A percentile compares a stretch with the other conserved stretches of the same genome.
Evolutionary conservation across 495 filamentous ascomycete species (phyloP).

Genomic region (Penicillium daleae): DNA sequence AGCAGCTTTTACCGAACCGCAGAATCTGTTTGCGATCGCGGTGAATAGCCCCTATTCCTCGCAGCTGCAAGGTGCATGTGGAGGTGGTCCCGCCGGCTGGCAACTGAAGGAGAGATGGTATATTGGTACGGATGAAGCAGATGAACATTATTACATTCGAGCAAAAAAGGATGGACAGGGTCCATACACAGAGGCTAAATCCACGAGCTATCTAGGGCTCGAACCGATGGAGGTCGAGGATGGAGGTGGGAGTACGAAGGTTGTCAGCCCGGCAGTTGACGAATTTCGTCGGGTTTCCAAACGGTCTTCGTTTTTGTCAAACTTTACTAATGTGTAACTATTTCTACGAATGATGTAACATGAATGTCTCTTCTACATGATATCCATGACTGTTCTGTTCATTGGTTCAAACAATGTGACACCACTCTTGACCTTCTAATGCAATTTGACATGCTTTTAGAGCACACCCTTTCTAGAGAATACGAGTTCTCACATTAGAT

Average conservation of each 20-base stretch:
- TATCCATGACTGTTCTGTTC: slow-evolving; percentile 3
- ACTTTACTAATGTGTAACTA: slow-evolving; percentile 30
- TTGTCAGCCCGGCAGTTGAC: slow-evolving; percentile 35
- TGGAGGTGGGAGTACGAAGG: slow-evolving; percentile 9
- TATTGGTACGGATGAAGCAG: slow-evolving; percentile 50
- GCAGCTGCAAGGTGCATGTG: slow-evolving; percentile 63
- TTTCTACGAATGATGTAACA: not conserved
- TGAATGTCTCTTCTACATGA: not conserved
- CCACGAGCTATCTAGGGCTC: slow-evolving; percentile 1
- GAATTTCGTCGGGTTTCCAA: slow-evolving; percentile 39
- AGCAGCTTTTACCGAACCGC: slow-evolving; percentile 73
- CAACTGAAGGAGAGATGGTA: slow-evolving; percentile 64
- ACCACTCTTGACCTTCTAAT: not conserved
- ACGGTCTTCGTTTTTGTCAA: slow-evolving; percentile 29
- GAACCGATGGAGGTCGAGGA: slow-evolving; percentile 30
- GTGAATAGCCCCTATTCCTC: slow-evolving; percentile 66
- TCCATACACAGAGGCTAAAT: not conserved
- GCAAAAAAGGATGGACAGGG: slow-evolving; percentile 32
- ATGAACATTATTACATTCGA: slow-evolving; percentile 44
- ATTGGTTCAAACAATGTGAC: not conserved
- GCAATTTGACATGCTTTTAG: not conserved
- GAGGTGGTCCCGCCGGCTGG: slow-evolving; percentile 56
- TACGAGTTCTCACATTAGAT: too few species aligned
- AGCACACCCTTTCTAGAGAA: too few species aligned
- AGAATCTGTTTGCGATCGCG: slow-evolving; percentile 70